Evolutionary conservation across 2,329 filamentous ascomycete species (phyloP).

Genomic region (Setomelanomma holmii): DNA sequence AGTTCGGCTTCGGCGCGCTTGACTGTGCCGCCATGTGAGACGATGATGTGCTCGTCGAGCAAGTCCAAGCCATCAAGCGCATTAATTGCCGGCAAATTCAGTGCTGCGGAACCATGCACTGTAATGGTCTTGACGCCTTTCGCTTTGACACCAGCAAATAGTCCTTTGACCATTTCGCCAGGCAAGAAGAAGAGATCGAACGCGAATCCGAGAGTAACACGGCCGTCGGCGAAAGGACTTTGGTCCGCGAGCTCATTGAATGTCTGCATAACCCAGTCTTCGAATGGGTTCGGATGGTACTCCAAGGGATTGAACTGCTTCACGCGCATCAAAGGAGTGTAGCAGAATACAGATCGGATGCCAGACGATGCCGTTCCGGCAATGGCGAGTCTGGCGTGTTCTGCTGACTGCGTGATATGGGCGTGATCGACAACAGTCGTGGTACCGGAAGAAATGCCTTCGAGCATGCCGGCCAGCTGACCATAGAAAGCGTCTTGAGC

Average conservation of each 20-base stretch:
- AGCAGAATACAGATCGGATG: constrained; percentile 55
- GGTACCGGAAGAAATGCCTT: constrained; percentile 61
- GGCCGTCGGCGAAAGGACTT: constrained; percentile 32
- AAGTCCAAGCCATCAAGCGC: constrained; percentile 45
- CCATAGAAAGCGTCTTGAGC: constrained; percentile 37
- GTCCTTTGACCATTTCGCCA: constrained; percentile 42
- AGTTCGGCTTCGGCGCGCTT: constrained; percentile 44
- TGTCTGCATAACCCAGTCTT: constrained; percentile 52
- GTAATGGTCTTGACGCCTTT: constrained; percentile 53
- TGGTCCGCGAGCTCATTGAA: constrained; percentile 46
- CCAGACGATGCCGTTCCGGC: constrained; percentile 54
- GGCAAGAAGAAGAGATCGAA: constrained; percentile 54
- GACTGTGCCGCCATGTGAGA: constrained; percentile 51
- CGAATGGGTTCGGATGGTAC: constrained; percentile 53
- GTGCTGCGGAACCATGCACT: constrained; percentile 41
- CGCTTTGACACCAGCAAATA: constrained; percentile 49
- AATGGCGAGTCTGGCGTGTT: constrained; percentile 40
- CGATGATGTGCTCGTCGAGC: constrained; percentile 52
- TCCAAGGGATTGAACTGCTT: constrained; percentile 58
- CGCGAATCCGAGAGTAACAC: constrained; percentile 53
- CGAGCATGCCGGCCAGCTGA: constrained; percentile 53
- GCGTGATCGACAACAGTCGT: constrained; percentile 63
- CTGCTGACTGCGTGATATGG: constrained; percentile 53
- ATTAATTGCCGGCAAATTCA: constrained; percentile 21
- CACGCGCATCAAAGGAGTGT: constrained; percentile 40